phyloP scores from a whole-genome alignment of 202 grass and related monocot species.

The Zoysia matrella region DNA sequence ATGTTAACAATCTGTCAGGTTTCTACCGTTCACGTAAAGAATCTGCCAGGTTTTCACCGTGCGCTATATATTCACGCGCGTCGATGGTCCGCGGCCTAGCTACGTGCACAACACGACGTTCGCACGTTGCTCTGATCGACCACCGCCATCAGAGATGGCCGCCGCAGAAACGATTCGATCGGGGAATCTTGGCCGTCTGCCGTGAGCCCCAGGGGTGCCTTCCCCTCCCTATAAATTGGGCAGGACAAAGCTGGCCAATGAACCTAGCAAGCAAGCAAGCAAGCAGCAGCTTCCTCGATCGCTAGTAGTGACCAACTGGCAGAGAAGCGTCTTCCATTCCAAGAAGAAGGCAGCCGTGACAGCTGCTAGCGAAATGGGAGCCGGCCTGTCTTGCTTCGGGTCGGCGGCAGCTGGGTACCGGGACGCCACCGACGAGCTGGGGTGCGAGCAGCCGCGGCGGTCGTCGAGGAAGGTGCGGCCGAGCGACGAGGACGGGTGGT shows the following conservation, averaged over 20 bases:
- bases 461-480: no score
- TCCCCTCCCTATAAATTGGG: slow-evolving; percentile 47
- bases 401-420: slow-evolving; percentile 26
- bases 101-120: slow-evolving; percentile 28
- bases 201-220: background rate
- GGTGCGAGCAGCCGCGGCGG: slow-evolving; percentile 39
- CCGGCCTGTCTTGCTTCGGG: slow-evolving; percentile 58
- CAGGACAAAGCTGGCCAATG: background rate
- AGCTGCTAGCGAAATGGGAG: slow-evolving; percentile 52
- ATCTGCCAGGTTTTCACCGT: slow-evolving; percentile 11
- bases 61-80: background rate
- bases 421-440: slow-evolving; percentile 43
- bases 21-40: background rate
- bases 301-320: no score
- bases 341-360: no score
- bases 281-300: slow-evolving; percentile 21
- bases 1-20: no score
- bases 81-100: no score
- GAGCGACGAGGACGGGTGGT: no score
- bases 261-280: background rate
- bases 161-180: background rate
- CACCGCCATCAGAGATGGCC: slow-evolving; percentile 22
- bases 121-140: background rate
- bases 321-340: background rate
- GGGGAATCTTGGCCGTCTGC: slow-evolving; percentile 33